Percentiles rank a stretch among this genome's conserved stretches.
phyloP scores from a whole-genome alignment of 2,329 filamentous ascomycete species.

The Aspergillus amoenus region DNA sequence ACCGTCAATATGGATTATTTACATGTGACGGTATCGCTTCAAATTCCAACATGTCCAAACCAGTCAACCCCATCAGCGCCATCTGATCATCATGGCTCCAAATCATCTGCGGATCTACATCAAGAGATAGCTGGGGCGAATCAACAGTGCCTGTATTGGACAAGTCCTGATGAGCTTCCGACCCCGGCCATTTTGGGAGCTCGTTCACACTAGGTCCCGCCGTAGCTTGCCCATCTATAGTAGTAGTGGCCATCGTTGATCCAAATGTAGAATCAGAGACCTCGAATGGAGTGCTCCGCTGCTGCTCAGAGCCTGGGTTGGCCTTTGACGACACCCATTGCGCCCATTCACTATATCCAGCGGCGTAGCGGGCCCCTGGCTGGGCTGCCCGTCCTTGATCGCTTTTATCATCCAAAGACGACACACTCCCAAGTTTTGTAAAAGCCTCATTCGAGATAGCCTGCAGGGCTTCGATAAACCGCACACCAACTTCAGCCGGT shows the following conservation, averaged over 20 bases:
- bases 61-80: constrained; percentile 30
- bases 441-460: constrained; percentile 27
- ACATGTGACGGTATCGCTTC: not conserved
- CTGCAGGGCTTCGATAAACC: constrained; percentile 28
- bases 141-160: not conserved
- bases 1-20: not conserved
- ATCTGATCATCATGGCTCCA: constrained; percentile 22
- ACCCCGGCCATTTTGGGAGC: no score
- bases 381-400: constrained; percentile 12
- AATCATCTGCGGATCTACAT: not conserved
- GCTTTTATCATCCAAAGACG: constrained; percentile 8
- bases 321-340: not conserved
- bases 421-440: not conserved
- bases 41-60: constrained; percentile 23
- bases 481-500: constrained; percentile 28
- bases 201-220: not conserved
- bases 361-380: not conserved
- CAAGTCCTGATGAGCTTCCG: not conserved
- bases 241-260: not conserved
- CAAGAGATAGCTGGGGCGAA: constrained; percentile 12
- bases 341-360: not conserved
- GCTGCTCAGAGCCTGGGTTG: not conserved
- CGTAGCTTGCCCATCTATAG: not conserved
- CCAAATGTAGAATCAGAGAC: not conserved
- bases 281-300: not conserved